Conservation (phyloP, 1,284 basidiomycete species). For the Trichosporon asahii region DNA sequence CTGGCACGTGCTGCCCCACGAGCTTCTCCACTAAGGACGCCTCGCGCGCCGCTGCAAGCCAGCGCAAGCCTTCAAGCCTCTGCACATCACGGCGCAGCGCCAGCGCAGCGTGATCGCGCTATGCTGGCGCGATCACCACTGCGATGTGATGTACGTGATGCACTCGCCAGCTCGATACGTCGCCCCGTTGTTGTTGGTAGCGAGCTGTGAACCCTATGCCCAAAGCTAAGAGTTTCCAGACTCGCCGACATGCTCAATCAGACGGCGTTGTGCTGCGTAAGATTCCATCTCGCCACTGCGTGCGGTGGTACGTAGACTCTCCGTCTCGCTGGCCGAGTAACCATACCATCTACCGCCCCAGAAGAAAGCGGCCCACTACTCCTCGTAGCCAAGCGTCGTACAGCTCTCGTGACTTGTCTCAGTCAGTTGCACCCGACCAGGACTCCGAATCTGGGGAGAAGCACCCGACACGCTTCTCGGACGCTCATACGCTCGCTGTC, state of each 20-base stretch:
- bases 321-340: background rate
- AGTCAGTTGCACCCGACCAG: background rate
- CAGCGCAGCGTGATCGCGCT: background rate
- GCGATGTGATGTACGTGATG: background rate
- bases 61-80: background rate
- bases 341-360: background rate
- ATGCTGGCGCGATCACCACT: background rate
- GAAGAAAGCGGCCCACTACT: background rate
- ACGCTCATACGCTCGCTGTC: background rate
- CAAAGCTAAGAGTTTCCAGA: slow-evolving; percentile 3
- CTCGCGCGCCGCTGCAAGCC: too few species aligned
- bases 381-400: background rate
- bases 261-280: background rate
- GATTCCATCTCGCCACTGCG: background rate
- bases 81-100: background rate
- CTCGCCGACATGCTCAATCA: background rate
- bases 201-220: background rate
- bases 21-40: background rate
- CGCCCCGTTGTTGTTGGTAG: background rate
- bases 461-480: background rate
- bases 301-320: background rate
- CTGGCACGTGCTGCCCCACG: background rate
- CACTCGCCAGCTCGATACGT: background rate
- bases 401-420: background rate
- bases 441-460: background rate